Percentiles rank a stretch among this genome's conserved stretches.
Conservation (phyloP, 441 rosid genomes). For the Viola pubescens region DNA sequence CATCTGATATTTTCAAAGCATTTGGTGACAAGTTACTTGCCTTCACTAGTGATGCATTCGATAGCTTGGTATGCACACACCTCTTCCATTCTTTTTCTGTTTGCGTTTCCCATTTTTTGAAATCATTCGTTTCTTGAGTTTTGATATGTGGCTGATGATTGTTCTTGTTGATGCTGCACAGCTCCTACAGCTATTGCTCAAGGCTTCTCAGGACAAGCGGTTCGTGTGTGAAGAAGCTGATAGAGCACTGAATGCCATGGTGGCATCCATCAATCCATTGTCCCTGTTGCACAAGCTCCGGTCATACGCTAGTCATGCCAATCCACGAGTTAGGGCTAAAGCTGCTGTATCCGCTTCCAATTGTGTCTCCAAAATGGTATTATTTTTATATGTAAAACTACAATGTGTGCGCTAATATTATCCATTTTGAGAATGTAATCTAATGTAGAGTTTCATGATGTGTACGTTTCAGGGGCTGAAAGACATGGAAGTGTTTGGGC, state of each 20-base stretch:
- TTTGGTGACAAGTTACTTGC: slow-evolving; percentile 58
- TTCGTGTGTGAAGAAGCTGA: slow-evolving; percentile 95
- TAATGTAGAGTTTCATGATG: neutral
- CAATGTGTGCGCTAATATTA: neutral
- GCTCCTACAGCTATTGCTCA: slow-evolving; percentile 73
- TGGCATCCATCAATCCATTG: slow-evolving; percentile 43
- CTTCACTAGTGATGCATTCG: slow-evolving; percentile 43
- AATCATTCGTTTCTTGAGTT: neutral
- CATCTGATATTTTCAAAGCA: slow-evolving; percentile 64
- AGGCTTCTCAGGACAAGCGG: slow-evolving; percentile 92
- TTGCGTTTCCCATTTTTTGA: neutral
- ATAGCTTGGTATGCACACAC: slow-evolving; percentile 39
- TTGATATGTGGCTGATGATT: neutral
- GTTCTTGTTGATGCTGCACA: slow-evolving; percentile 20
- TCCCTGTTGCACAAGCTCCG: slow-evolving; percentile 54
- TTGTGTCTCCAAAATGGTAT: slow-evolving; percentile 64
- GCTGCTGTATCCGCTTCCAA: slow-evolving; percentile 58
- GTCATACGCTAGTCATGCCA: slow-evolving; percentile 45
- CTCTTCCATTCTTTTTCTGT: neutral
- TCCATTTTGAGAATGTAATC: neutral
- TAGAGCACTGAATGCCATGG: slow-evolving; percentile 53
- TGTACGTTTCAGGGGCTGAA: slow-evolving; percentile 35
- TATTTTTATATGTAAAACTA: neutral
- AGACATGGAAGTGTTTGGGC: slow-evolving; percentile 57
- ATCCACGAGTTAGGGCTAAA: slow-evolving; percentile 74